Base-by-base conservation (phyloP, 106 monocot species). In the Acanthochlamys bracteata region DNA sequence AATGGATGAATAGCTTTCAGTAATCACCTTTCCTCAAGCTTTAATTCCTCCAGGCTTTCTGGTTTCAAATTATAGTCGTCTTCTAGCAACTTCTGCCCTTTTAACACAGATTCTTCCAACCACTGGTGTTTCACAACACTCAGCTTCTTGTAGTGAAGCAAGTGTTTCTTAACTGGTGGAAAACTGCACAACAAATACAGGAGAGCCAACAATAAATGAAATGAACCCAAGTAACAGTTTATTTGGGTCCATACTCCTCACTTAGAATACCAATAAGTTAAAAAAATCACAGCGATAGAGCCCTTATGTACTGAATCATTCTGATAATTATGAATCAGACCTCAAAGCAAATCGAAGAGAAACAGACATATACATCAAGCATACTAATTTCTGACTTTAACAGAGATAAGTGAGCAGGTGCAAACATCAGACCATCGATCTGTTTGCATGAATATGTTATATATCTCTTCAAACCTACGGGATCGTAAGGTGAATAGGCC, bases 51-150 rank as follows among this genome's bases (percentile, higher is more conserved):
- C 23, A 88, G 68, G 19, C 71, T 74, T 67, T 72, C 74, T 17
- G 96, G 96, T 66, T 78, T 91, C 69, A 98, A 63, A 70, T 73
- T 79, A 71, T 88, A 98, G 17, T 77, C 27, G 55, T 68, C 78
- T 75, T 98, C 96, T 14, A 46, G 55, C 41, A 91, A 74, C 67
- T 71, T 98, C 55, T 55, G 72, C 57, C 68, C 73, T 22, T 55
- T 80, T 8, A 66, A 67, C 41, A 88, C 24, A 55, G 96, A 91
- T 73, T 98, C 85, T 65, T 98, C 91, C 66, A 98, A 21, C 96
- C 96, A 98, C 15, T 77, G 74, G 69, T 85, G 78, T 33, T 16
- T 77, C 61, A 98, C 73, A 63, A 98, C 67, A 74, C 83, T 74
- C 45, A 98, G 65, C 57, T 41, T 74, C 64, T 70, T 85, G 25